These are phyloP conservation scores for Fomitopsis pinicola DNA, from an alignment of 1,284 basidiomycete genomes.

Conservation along the genomic window DNA sequence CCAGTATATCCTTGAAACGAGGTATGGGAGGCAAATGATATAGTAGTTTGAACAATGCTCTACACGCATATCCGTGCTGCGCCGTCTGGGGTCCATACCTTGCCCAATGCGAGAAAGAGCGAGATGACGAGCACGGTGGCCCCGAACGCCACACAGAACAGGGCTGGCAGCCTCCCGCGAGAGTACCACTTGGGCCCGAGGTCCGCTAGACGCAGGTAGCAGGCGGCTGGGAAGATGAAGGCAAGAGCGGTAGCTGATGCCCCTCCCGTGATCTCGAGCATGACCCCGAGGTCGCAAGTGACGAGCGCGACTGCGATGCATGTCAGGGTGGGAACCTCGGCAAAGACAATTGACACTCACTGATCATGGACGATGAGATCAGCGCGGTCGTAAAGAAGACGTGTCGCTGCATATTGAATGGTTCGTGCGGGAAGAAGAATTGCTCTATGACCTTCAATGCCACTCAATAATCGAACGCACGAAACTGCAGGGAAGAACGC, in stretches of 20 bases:
- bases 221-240: constrained; percentile 90
- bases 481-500: not conserved
- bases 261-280: constrained; percentile 96
- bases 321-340: not conserved
- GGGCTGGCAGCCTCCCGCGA: constrained; percentile 70
- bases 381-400: constrained; percentile 88
- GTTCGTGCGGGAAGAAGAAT: constrained; percentile 85
- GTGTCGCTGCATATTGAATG: constrained; percentile 81
- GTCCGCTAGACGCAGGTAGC: constrained; percentile 75
- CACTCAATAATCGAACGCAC: constrained; percentile 3
- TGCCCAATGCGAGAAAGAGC: constrained; percentile 68
- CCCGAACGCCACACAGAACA: constrained; percentile 74
- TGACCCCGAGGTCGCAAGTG: constrained; percentile 96
- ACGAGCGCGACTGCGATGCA: constrained; percentile 70
- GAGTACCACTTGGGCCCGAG: constrained; percentile 59
- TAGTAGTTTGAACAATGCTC: not conserved
- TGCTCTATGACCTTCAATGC: constrained; percentile 78
- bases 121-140: constrained; percentile 76
- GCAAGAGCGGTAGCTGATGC: constrained; percentile 92
- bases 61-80: constrained; percentile 63
- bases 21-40: no score
- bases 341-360: constrained; percentile 41
- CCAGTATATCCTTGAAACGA: not conserved
- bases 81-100: constrained; percentile 72
- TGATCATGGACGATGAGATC: constrained; percentile 78